These are phyloP conservation scores for Mikania micrantha DNA, from an alignment of 129 eudicot species.

Conservation along the genomic window DNA sequence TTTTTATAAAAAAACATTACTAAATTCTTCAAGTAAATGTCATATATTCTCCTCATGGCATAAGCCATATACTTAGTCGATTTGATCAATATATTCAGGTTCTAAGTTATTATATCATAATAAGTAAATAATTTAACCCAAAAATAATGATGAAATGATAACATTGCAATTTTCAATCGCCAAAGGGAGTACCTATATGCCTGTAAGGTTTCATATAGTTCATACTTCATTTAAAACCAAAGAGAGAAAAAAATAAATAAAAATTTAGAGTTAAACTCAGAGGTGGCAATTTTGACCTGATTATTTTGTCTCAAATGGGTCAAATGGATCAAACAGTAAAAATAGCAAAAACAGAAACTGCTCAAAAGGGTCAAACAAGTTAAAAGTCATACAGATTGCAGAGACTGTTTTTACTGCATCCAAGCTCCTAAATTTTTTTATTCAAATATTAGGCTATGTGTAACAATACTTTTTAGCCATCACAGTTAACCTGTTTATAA, in stretches of 20 bases:
- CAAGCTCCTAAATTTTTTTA: not conserved
- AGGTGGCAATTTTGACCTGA: not conserved
- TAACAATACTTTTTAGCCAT: not conserved
- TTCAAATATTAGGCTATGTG: not conserved
- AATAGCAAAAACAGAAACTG: not conserved
- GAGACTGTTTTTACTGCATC: not conserved
- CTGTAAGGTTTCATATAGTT: not conserved
- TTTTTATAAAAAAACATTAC: not conserved
- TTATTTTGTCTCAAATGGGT: not conserved
- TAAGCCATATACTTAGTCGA: not conserved
- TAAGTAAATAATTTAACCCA: not conserved
- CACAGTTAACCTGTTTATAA: not conserved
- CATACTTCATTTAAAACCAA: not conserved
- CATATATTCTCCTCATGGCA: not conserved
- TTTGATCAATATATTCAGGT: not conserved
- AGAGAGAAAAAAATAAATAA: not conserved
- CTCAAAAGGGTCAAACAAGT: not conserved
- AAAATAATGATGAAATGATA: not conserved
- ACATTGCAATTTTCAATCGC: not conserved
- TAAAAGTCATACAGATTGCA: not conserved
- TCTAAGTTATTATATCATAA: not conserved
- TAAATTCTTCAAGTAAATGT: not conserved
- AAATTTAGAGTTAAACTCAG: not conserved
- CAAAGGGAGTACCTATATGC: not conserved
- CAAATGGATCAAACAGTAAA: not conserved